phyloP scores from a whole-genome alignment of 2,329 filamentous ascomycete species.

The Penicillium sp. region DNA sequence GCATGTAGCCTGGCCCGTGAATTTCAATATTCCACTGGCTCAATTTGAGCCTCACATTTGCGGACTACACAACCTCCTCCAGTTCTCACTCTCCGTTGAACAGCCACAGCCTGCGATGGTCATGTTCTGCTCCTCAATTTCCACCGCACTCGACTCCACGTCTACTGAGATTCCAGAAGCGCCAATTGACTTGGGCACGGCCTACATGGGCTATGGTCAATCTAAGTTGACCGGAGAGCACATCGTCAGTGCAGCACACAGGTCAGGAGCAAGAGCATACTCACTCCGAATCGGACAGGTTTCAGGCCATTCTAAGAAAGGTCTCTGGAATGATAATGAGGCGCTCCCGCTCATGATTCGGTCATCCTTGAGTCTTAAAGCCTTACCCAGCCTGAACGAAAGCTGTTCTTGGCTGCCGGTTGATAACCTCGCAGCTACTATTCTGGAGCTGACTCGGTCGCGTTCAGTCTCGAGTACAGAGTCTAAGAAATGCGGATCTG shows the following conservation, averaged over 20 bases:
- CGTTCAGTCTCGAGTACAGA: conserved; percentile 7
- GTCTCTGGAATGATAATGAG: conserved; percentile 37
- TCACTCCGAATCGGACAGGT: conserved; percentile 38
- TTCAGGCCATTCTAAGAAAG: conserved; percentile 33
- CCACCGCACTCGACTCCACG: conserved; percentile 32
- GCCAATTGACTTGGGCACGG: conserved; percentile 12
- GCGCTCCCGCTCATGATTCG: conserved; percentile 35
- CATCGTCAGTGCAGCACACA: conserved; percentile 29
- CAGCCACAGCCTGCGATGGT: conserved; percentile 35
- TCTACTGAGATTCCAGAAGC: conserved; percentile 16
- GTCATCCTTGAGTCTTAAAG: conserved; percentile 28
- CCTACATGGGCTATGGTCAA: conserved; percentile 34
- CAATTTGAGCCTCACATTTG: conserved; percentile 50
- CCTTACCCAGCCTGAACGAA: conserved; percentile 24
- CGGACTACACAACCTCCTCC: conserved; percentile 48
- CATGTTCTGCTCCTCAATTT: conserved; percentile 55
- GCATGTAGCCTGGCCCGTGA: conserved; percentile 58
- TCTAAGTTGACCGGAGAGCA: conserved; percentile 35
- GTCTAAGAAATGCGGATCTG: background rate
- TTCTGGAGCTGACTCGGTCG: conserved; percentile 27
- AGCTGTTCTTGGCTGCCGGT: conserved; percentile 35
- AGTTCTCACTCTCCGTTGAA: conserved; percentile 44
- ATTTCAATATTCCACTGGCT: conserved; percentile 52
- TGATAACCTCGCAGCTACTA: conserved; percentile 26
- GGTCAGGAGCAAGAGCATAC: conserved; percentile 25